Conservation (phyloP, 129 eudicot genomes). For the carrot (Daucus carota) region DNA sequence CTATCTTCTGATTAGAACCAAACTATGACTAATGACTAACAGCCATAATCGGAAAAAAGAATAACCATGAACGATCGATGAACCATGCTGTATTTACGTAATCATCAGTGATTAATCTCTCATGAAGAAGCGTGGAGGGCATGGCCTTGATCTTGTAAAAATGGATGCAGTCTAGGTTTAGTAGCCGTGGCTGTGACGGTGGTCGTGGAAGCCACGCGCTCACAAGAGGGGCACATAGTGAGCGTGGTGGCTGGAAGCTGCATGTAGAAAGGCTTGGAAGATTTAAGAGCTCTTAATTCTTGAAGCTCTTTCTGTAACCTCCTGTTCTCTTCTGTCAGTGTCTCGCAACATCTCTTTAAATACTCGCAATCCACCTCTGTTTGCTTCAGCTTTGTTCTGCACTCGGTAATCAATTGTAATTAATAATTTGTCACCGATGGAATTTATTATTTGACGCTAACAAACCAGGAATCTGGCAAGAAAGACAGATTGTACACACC, state of each 20-base stretch:
- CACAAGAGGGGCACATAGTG: slow-evolving; percentile 96
- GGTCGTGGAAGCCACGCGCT: slow-evolving; percentile 54
- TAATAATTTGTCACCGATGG: not conserved
- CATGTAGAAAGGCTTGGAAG: slow-evolving; percentile 89
- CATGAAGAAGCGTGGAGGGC: slow-evolving; percentile 20
- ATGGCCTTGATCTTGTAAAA: slow-evolving; percentile 17
- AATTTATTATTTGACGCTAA: too few species aligned
- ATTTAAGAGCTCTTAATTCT: slow-evolving; percentile 76
- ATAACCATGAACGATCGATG: not conserved
- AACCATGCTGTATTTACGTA: too few species aligned
- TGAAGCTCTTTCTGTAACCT: slow-evolving; percentile 95
- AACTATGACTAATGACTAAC: too few species aligned
- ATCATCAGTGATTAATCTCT: not conserved
- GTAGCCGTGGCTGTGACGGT: not conserved
- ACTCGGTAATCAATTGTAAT: not conserved
- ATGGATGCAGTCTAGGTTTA: slow-evolving; percentile 13
- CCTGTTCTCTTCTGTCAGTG: slow-evolving; percentile 89
- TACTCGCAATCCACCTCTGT: slow-evolving; percentile 98
- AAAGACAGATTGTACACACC: slow-evolving; percentile 25
- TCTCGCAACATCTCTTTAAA: slow-evolving; percentile 86
- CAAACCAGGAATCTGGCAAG: not conserved
- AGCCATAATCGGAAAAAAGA: not conserved
- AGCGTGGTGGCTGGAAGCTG: slow-evolving; percentile 94
- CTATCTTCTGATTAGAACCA: too few species aligned
- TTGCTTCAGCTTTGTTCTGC: slow-evolving; percentile 93